Conservation (phyloP, 192 early-diverging fungal genomes). For the Thamnidium elegans region DNA sequence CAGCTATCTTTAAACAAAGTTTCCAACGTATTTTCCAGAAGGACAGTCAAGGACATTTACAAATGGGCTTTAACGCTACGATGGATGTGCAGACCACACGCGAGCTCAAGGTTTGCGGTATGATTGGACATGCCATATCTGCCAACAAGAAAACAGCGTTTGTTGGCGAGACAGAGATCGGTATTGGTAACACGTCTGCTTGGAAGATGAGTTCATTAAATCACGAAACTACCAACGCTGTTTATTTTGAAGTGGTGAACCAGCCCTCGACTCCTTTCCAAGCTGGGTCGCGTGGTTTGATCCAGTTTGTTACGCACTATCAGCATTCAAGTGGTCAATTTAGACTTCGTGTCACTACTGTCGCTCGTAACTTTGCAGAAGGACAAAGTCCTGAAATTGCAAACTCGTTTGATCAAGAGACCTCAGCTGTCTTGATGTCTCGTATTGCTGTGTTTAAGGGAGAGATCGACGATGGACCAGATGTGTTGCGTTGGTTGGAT, state of each 20-base stretch:
- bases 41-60: conserved; percentile 81
- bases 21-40: conserved; percentile 94
- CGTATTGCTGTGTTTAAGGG: conserved; percentile 96
- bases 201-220: conserved; percentile 94
- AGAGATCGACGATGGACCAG: conserved; percentile 94
- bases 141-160: conserved; percentile 84
- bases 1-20: conserved; percentile 95
- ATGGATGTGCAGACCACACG: conserved; percentile 93
- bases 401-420: conserved; percentile 96
- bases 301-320: conserved; percentile 96
- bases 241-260: conserved; percentile 97
- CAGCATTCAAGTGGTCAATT: conserved; percentile 90
- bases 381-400: conserved; percentile 81
- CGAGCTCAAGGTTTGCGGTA: conserved; percentile 92
- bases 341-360: conserved; percentile 91
- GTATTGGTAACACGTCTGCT: conserved; percentile 90
- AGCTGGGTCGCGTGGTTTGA: conserved; percentile 81
- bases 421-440: conserved; percentile 95
- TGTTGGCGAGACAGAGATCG: conserved; percentile 98
- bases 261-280: conserved; percentile 79
- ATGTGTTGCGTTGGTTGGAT: conserved; percentile 97
- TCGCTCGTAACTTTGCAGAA: conserved; percentile 84
- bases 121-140: conserved; percentile 95
- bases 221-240: conserved; percentile 77
- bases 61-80: conserved; percentile 97